Percentiles rank a stretch among this genome's conserved stretches.
Conservation (phyloP, 2,329 filamentous ascomycete genomes). For the Zymoseptoria crescenta region DNA sequence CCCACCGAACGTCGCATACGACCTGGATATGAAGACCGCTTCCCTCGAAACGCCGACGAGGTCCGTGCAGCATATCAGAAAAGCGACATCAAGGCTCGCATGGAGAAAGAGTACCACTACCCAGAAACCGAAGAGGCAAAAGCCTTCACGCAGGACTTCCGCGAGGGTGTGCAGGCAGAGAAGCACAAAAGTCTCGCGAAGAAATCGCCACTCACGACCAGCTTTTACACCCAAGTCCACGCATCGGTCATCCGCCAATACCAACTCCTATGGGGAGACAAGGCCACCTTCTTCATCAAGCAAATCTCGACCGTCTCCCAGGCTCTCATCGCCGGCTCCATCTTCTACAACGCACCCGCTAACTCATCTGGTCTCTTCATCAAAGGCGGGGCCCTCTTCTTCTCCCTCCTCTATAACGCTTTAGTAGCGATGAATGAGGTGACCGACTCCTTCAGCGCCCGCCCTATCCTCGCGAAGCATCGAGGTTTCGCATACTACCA, state of each 20-base stretch:
- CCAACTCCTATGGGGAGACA: slow-evolving; percentile 59
- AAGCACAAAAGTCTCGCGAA: slow-evolving; percentile 49
- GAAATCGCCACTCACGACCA: slow-evolving; percentile 49
- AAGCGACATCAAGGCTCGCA: slow-evolving; percentile 43
- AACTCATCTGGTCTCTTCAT: slow-evolving; percentile 55
- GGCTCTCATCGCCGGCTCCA: slow-evolving; percentile 56
- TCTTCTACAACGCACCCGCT: slow-evolving; percentile 57
- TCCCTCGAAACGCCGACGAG: slow-evolving; percentile 38
- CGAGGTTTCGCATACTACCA: slow-evolving; percentile 34
- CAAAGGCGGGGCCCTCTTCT: slow-evolving; percentile 58
- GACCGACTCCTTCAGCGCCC: slow-evolving; percentile 43
- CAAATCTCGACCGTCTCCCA: slow-evolving; percentile 51
- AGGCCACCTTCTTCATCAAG: slow-evolving; percentile 55
- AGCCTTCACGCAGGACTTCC: slow-evolving; percentile 47
- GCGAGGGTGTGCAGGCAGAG: slow-evolving; percentile 44
- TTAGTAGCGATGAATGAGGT: slow-evolving; percentile 60
- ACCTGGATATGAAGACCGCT: slow-evolving; percentile 36
- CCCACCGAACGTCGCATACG: slow-evolving; percentile 41
- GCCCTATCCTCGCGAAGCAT: slow-evolving; percentile 42
- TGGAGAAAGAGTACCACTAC: slow-evolving; percentile 52
- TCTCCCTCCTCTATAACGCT: slow-evolving; percentile 55
- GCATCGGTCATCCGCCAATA: slow-evolving; percentile 54
- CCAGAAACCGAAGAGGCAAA: slow-evolving; percentile 44
- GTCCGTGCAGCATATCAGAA: slow-evolving; percentile 47
- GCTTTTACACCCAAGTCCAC: slow-evolving; percentile 49